Conservation (phyloP, 2,329 filamentous ascomycete species). For the Fusarium compactum region DNA sequence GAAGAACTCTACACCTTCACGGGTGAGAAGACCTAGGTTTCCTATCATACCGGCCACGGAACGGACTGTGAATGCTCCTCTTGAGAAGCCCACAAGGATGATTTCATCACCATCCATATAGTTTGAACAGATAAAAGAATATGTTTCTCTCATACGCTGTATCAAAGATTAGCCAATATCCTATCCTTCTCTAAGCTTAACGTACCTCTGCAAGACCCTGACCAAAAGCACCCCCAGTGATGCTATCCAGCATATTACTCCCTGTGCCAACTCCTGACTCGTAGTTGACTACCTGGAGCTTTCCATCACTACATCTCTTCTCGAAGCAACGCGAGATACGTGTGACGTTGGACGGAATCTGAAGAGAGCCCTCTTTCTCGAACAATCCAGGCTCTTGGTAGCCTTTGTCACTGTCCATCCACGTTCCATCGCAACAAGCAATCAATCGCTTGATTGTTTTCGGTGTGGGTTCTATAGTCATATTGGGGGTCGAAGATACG, state of each 20-base stretch:
- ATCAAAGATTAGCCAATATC: slow-evolving; percentile 6
- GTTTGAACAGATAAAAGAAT: slow-evolving; percentile 72
- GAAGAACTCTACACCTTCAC: slow-evolving; percentile 66
- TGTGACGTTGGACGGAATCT: slow-evolving; percentile 70
- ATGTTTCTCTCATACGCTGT: slow-evolving; percentile 70
- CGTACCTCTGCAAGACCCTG: slow-evolving; percentile 65
- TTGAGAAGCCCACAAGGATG: slow-evolving; percentile 67
- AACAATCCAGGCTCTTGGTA: slow-evolving; percentile 56
- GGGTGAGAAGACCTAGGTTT: slow-evolving; percentile 63
- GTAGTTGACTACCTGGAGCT: slow-evolving; percentile 70
- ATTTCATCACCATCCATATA: slow-evolving; percentile 70
- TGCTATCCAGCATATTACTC: slow-evolving; percentile 60
- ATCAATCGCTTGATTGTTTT: slow-evolving; percentile 59
- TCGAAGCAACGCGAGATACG: slow-evolving; percentile 69
- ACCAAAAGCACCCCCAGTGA: slow-evolving; percentile 68
- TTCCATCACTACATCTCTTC: slow-evolving; percentile 62
- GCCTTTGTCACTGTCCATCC: slow-evolving; percentile 66
- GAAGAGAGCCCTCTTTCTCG: slow-evolving; percentile 56
- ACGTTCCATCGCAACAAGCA: slow-evolving; percentile 66
- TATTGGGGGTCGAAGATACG: not conserved
- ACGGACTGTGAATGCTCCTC: slow-evolving; percentile 69
- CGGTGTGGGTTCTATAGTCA: slow-evolving; percentile 11
- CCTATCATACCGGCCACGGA: slow-evolving; percentile 67
- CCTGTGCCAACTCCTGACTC: slow-evolving; percentile 71
- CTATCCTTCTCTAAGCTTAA: not conserved